Percentiles rank a stretch among this genome's conserved stretches.
phyloP scores from a whole-genome alignment of 305 asterid genomes.

The Rubia balearica region DNA sequence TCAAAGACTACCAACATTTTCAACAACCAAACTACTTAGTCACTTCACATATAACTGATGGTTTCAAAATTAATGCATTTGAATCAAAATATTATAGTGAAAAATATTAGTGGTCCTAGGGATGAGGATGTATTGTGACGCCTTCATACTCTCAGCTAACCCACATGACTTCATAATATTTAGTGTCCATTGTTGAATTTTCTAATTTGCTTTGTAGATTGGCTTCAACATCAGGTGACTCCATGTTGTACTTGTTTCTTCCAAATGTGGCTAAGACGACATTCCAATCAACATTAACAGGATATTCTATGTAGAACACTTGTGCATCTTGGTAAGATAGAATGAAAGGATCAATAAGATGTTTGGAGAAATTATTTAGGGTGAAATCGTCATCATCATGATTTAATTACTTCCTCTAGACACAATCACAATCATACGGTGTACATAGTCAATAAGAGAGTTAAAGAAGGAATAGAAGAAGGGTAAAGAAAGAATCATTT shows the following conservation, averaged over 20 bases:
- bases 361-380: neutral
- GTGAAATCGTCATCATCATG: conserved; percentile 21
- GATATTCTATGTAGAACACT: conserved; percentile 23
- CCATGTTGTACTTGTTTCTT: conserved; percentile 6
- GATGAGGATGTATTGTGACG: no score
- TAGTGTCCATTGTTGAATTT: neutral
- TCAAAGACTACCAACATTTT: no score
- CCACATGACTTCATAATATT: neutral
- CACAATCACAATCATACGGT: neutral
- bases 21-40: no score
- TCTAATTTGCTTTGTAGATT: neutral
- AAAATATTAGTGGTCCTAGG: no score
- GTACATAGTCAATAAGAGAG: no score
- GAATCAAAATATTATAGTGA: no score
- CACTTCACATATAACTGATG: no score
- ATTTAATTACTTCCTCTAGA: conserved; percentile 11
- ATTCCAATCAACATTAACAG: neutral
- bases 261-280: neutral
- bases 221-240: neutral
- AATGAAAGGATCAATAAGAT: conserved; percentile 19
- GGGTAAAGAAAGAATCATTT: no score
- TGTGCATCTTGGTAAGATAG: conserved; percentile 21
- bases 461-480: no score
- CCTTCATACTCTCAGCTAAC: neutral
- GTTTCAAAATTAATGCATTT: no score